Percentiles rank a stretch among this genome's conserved stretches.
These are phyloP conservation scores for Arabidopsis suecica DNA, from an alignment of 345 rosid species.

Conservation along the genomic window DNA sequence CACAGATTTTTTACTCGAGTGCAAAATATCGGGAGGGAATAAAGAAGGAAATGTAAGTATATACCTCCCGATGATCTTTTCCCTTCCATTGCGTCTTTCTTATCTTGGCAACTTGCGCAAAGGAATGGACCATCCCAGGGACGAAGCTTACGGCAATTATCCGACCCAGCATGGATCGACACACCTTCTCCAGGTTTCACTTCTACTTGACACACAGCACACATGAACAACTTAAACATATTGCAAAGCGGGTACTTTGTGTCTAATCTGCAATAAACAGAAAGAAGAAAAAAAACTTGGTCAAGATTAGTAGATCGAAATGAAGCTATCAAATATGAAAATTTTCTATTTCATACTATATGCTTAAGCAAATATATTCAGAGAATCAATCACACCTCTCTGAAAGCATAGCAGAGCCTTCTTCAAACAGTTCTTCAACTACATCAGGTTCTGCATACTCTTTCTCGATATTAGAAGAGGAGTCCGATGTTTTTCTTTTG, in stretches of 20 bases:
- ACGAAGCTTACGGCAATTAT: conserved; percentile 68
- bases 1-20: no score
- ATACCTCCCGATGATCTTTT: conserved; percentile 82
- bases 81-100: conserved; percentile 99
- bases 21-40: not conserved
- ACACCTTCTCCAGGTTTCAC: conserved; percentile 95
- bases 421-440: conserved; percentile 91
- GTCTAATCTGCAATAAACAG: conserved; percentile 73
- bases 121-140: conserved; percentile 99
- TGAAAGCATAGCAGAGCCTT: conserved; percentile 97
- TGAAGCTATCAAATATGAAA: not conserved
- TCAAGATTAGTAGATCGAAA: conserved; percentile 8
- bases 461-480: conserved; percentile 71
- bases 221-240: conserved; percentile 92
- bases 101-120: conserved; percentile 94
- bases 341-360: not conserved
- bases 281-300: not conserved
- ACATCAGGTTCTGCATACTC: conserved; percentile 78
- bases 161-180: conserved; percentile 80
- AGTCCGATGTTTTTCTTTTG: conserved; percentile 71
- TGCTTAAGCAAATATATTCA: not conserved
- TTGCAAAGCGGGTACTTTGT: conserved; percentile 96
- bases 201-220: conserved; percentile 99
- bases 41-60: not conserved
- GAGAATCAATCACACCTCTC: conserved; percentile 72